phyloP scores from a whole-genome alignment of 805 yeast genomes.

The Pichia californica region DNA sequence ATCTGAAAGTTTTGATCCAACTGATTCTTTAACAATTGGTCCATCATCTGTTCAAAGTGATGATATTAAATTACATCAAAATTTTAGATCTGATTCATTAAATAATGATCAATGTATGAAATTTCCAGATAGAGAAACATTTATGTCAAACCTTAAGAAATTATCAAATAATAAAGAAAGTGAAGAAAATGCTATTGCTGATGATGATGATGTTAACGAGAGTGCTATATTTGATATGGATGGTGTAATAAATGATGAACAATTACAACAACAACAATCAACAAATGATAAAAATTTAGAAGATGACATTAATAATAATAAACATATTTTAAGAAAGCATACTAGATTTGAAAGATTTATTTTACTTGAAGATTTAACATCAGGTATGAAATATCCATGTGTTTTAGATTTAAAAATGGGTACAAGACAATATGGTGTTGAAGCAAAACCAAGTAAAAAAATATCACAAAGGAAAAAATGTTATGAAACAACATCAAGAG shows the following conservation, averaged over 20 bases:
- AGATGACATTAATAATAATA: neutral
- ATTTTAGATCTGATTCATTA: neutral
- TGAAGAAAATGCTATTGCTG: conserved; percentile 12
- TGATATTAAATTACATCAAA: conserved; percentile 13
- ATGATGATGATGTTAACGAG: conserved; percentile 13
- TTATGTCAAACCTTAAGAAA: conserved; percentile 18
- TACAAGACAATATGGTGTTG: conserved; percentile 96
- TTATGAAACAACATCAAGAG: conserved; percentile 67
- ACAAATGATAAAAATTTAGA: neutral
- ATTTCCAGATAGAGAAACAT: conserved; percentile 25
- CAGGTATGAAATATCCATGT: conserved; percentile 77
- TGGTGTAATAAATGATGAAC: conserved; percentile 5
- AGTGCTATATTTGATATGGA: conserved; percentile 1
- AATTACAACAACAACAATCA: too few species aligned
- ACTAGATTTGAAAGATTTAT: conserved; percentile 75
- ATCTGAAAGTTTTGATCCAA: neutral
- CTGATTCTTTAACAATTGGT: conserved; percentile 1
- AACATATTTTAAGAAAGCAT: conserved; percentile 18
- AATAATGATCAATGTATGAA: conserved; percentile 5
- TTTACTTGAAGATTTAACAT: conserved; percentile 82
- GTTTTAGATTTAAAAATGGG: conserved; percentile 97
- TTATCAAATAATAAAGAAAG: conserved; percentile 1
- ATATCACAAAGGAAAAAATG: conserved; percentile 80
- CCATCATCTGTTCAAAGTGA: conserved; percentile 20
- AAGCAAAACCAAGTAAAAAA: conserved; percentile 67